Conservation (phyloP, 2,329 filamentous ascomycete genomes). For the Paracamarosporium sp. region DNA sequence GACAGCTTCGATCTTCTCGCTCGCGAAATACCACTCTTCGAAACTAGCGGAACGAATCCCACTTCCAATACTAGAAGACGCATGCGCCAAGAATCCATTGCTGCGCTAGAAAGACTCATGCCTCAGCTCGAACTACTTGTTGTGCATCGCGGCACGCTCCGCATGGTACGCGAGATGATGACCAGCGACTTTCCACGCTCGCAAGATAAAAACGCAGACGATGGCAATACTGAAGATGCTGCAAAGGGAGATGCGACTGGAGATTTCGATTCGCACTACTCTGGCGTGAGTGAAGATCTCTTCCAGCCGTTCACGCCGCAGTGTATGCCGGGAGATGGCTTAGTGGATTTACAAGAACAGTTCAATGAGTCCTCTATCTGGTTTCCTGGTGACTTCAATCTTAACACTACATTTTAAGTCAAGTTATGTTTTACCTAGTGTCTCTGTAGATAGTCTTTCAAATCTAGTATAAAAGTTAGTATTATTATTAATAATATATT, state of each 20-base stretch:
- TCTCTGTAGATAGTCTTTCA: too few species aligned
- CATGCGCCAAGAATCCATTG: not conserved
- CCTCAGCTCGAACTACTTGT: constrained; percentile 18
- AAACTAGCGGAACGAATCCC: constrained; percentile 15
- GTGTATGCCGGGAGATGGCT: not conserved
- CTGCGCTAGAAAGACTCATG: constrained; percentile 15
- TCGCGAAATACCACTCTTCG: constrained; percentile 25
- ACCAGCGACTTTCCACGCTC: constrained; percentile 21
- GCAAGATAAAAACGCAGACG: not conserved
- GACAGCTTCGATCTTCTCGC: constrained; percentile 45
- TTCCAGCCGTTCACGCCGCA: not conserved
- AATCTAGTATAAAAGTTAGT: too few species aligned
- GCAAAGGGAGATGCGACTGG: not conserved
- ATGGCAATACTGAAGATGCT: not conserved
- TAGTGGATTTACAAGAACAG: not conserved
- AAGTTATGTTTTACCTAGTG: too few species aligned
- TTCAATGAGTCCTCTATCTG: not conserved
- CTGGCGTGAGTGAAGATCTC: not conserved
- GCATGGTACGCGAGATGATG: constrained; percentile 28
- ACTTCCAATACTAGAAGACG: constrained; percentile 21
- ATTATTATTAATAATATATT: too few species aligned
- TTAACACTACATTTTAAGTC: not conserved
- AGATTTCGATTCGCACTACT: not conserved
- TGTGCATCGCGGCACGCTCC: constrained; percentile 24
- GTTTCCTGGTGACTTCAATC: not conserved